A percentile compares a stretch with the other conserved stretches of the same genome.
These are phyloP conservation scores for Fomitopsis palustris DNA, from an alignment of 1,284 basidiomycete genomes.

Conservation along the genomic window DNA sequence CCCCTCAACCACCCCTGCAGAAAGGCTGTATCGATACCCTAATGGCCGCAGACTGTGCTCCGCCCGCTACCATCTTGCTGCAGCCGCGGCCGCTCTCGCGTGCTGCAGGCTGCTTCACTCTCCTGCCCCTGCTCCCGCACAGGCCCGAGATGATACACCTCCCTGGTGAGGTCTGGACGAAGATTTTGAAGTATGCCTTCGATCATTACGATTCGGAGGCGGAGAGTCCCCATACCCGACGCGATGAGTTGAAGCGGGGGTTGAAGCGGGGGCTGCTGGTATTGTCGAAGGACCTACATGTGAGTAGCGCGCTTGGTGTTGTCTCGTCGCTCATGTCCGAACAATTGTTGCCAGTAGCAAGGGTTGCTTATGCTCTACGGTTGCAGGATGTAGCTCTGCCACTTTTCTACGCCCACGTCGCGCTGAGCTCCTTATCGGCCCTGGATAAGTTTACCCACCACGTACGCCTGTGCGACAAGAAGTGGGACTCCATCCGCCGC, in stretches of 20 bases:
- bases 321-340: not conserved
- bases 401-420: slow-evolving; percentile 60
- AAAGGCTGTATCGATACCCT: not conserved
- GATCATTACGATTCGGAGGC: slow-evolving; percentile 21
- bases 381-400: slow-evolving; percentile 63
- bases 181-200: slow-evolving; percentile 52
- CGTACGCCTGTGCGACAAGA: slow-evolving; percentile 61
- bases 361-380: not conserved
- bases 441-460: slow-evolving; percentile 55
- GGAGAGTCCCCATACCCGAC: slow-evolving; percentile 1
- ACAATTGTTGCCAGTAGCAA: not conserved
- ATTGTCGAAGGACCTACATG: slow-evolving; percentile 73
- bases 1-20: not conserved
- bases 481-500: slow-evolving; percentile 82
- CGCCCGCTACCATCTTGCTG: slow-evolving; percentile 26
- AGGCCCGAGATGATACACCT: slow-evolving; percentile 47
- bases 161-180: slow-evolving; percentile 70
- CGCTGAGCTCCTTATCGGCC: slow-evolving; percentile 40
- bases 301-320: slow-evolving; percentile 32
- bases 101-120: slow-evolving; percentile 54
- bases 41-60: not conserved
- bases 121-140: slow-evolving; percentile 63
- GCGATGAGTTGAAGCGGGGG: slow-evolving; percentile 16
- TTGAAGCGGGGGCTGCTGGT: slow-evolving; percentile 38
- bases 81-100: slow-evolving; percentile 37